phyloP scores from a whole-genome alignment of 129 eudicot genomes.

The Dittrichia graveolens region DNA sequence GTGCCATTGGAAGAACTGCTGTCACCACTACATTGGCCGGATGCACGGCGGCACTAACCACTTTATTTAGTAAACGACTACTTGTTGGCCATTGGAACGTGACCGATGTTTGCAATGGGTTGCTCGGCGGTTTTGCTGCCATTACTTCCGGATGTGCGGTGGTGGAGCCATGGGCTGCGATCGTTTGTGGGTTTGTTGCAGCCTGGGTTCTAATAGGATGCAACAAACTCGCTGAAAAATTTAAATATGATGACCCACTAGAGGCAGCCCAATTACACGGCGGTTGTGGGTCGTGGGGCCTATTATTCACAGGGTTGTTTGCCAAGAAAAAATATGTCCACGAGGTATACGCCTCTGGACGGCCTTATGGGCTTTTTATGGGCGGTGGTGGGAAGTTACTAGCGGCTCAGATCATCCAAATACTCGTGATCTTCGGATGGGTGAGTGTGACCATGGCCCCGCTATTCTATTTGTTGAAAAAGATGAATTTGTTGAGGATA shows the following conservation, averaged over 20 bases:
- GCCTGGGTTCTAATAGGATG: constrained; percentile 69
- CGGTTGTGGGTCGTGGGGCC: constrained; percentile 74
- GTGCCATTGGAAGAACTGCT: constrained; percentile 71
- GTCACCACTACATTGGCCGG: constrained; percentile 78
- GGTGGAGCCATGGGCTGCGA: constrained; percentile 78
- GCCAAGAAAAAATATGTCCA: constrained; percentile 48
- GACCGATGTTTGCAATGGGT: constrained; percentile 64
- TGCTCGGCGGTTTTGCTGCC: constrained; percentile 74
- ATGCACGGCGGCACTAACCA: constrained; percentile 65
- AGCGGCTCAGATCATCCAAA: constrained; percentile 59
- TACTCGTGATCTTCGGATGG: constrained; percentile 60
- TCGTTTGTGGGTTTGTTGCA: constrained; percentile 67
- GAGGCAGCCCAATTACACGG: constrained; percentile 80
- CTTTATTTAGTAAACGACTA: constrained; percentile 62
- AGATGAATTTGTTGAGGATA: constrained; percentile 50
- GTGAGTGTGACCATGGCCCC: constrained; percentile 68
- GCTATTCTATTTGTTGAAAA: constrained; percentile 45
- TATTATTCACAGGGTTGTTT: constrained; percentile 65
- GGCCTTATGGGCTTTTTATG: constrained; percentile 66
- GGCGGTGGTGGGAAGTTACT: constrained; percentile 65
- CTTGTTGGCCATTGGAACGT: constrained; percentile 71
- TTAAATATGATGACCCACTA: constrained; percentile 62
- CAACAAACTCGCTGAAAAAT: constrained; percentile 51
- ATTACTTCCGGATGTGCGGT: constrained; percentile 72
- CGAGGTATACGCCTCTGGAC: constrained; percentile 55